Evolutionary conservation across 2,329 filamentous ascomycete genomes (phyloP).

Genomic region (Saccharata proteae): DNA sequence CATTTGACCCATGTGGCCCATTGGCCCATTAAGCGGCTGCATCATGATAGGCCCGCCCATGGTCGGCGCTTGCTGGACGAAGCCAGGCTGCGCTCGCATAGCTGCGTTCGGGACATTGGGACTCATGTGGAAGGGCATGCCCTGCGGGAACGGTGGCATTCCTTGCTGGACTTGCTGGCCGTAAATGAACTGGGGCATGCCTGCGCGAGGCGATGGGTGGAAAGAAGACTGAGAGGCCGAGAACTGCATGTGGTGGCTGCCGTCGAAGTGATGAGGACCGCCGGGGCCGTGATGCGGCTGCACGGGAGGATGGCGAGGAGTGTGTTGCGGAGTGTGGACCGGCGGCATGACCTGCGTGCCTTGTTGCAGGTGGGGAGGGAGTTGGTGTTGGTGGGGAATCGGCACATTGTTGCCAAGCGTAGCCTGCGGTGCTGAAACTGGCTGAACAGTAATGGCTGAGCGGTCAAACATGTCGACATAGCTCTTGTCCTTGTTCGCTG

Average conservation of each 20-base stretch:
- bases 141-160: conserved; percentile 33
- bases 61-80: conserved; percentile 56
- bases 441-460: conserved; percentile 41
- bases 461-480: conserved; percentile 74
- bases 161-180: conserved; percentile 52
- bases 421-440: conserved; percentile 53
- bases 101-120: conserved; percentile 59
- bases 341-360: conserved; percentile 55
- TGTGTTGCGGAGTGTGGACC: conserved; percentile 61
- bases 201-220: conserved; percentile 69
- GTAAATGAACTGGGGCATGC: conserved; percentile 57
- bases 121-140: conserved; percentile 55
- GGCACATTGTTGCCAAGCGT: conserved; percentile 47
- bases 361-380: conserved; percentile 73
- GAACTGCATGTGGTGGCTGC: conserved; percentile 78
- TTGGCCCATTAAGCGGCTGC: conserved; percentile 54
- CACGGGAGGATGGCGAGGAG: conserved; percentile 63
- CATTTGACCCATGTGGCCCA: too few species aligned
- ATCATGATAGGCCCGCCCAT: conserved; percentile 75
- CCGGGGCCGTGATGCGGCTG: conserved; percentile 60
- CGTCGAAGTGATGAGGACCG: conserved; percentile 60
- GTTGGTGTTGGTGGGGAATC: conserved; percentile 69
- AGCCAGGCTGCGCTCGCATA: conserved; percentile 63
- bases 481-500: conserved; percentile 61
- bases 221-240: conserved; percentile 68